Base-by-base conservation (phyloP, 768 basidiomycete species). In the Mycena metata region DNA sequence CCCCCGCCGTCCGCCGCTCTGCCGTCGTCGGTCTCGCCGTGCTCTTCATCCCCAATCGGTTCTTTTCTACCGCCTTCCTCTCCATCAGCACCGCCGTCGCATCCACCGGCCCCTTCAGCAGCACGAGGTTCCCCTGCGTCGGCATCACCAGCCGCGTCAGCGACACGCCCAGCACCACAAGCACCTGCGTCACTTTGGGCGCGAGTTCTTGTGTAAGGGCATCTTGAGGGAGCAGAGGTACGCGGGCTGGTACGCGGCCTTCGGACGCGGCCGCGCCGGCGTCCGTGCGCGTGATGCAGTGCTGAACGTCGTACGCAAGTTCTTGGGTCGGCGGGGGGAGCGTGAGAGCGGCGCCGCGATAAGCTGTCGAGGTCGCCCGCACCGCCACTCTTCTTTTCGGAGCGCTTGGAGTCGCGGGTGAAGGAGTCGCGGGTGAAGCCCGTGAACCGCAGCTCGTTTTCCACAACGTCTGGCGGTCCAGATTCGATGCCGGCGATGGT, bases 101-200 rank as follows among this genome's bases (percentile, higher is more conserved):
- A 5, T 91, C 90, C 50, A 96, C 74, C 17, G 98, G 79, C 16
- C 84, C 82, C 69, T 98, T 96, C 21, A 96, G 83, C 72, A 87
- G 88, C 59, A 86, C 83, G 60, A 91, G 84, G 70, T 96, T 98
- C 26, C 90, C 90, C 43, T 90, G 86, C 3, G 98, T 98, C 19
- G 98, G 98, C 96, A 99, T 98, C 67, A 97, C 93, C 56, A 99
- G 86, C 13, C 92, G 89, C 17, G 86, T 86, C 62, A 89, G 84
- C 17, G 86, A 85, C 13, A 98, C 81, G 16, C 91, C 91, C 13
- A 96, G 84, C 79, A 98, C 96, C 10, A 84, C 77, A 17, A 98
- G 85, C 16, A 91, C 86, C 66, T 91, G 90, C 11, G 89, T 84
- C 72, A 98, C 88, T 75, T 96, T 95, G 17, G 90, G 89, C 3